Evolutionary conservation across 2,329 filamentous ascomycete genomes (phyloP).

Genomic region (Triangularia setosa): DNA sequence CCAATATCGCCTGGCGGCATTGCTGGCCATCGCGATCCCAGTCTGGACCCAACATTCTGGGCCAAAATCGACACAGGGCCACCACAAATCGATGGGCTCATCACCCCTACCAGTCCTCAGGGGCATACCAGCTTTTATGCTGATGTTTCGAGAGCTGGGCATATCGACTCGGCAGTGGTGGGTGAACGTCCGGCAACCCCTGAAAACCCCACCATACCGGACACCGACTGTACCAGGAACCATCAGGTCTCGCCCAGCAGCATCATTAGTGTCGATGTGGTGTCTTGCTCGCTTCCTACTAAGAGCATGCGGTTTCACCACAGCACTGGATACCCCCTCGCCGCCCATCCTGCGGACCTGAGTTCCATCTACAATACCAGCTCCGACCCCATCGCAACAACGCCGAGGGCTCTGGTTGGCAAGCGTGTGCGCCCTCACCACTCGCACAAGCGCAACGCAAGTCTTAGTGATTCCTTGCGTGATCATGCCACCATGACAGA

Average conservation of each 20-base stretch:
- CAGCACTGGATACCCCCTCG: conserved; percentile 39
- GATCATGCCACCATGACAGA: conserved; percentile 55
- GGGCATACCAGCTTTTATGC: conserved; percentile 41
- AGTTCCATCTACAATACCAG: conserved; percentile 43
- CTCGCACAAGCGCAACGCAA: conserved; percentile 77
- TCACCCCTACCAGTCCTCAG: conserved; percentile 29
- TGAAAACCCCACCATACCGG: conserved; percentile 30
- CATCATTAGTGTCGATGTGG: conserved; percentile 55
- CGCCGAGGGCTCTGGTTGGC: conserved; percentile 54
- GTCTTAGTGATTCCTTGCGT: conserved; percentile 78
- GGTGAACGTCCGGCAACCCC: conserved; percentile 47
- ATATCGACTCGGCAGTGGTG: conserved; percentile 45
- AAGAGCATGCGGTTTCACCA: conserved; percentile 43
- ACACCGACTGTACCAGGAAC: conserved; percentile 31
- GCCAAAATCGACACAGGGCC: conserved; percentile 42
- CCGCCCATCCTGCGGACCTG: conserved; percentile 54
- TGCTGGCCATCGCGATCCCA: conserved; percentile 55
- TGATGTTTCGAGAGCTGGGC: conserved; percentile 44
- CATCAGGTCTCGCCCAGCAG: conserved; percentile 52
- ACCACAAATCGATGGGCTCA: conserved; percentile 42
- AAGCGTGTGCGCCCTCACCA: conserved; percentile 55
- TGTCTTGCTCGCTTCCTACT: conserved; percentile 61
- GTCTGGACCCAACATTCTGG: conserved; percentile 53
- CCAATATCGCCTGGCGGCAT: conserved; percentile 75
- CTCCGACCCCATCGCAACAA: conserved; percentile 51